Percentiles rank a stretch among this genome's conserved stretches.
These are phyloP conservation scores for Arthrinium puccinioides DNA, from an alignment of 2,329 filamentous ascomycete genomes.

Conservation along the genomic window DNA sequence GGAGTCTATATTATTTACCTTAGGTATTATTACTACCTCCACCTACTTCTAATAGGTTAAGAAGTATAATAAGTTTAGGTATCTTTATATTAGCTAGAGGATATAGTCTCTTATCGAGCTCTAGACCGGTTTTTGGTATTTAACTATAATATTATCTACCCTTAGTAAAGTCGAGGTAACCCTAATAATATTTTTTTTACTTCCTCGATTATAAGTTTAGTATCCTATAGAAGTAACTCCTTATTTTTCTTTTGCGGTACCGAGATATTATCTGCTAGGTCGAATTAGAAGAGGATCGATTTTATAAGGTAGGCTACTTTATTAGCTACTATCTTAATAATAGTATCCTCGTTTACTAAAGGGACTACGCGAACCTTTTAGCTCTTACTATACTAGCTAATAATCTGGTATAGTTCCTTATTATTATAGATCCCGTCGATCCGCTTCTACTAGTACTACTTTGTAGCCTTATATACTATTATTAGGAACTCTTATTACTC, in stretches of 20 bases:
- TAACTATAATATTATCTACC: not conserved
- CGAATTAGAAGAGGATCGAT: not conserved
- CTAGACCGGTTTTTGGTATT: not conserved
- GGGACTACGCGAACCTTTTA: not conserved
- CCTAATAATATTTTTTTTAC: not conserved
- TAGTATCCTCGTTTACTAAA: not conserved
- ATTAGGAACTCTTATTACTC: not conserved
- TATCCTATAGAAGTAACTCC: not conserved
- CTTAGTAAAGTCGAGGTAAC: not conserved
- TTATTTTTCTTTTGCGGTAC: not conserved
- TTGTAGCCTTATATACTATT: not conserved
- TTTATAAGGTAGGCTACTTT: not conserved
- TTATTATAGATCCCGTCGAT: not conserved
- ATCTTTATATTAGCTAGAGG: slow-evolving; percentile 2
- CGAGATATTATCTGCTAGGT: not conserved
- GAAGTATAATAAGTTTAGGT: slow-evolving; percentile 1
- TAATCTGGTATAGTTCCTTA: not conserved
- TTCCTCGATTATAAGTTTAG: not conserved
- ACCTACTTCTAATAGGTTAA: slow-evolving; percentile 1
- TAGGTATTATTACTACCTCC: slow-evolving; percentile 6
- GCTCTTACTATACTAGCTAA: not conserved
- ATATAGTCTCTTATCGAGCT: not conserved
- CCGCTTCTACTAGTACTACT: not conserved
- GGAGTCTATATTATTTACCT: slow-evolving; percentile 3
- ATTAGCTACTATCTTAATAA: not conserved